Base-by-base conservation (phyloP, 2,329 filamentous ascomycete genomes). In the Hymenoscyphus occultus region DNA sequence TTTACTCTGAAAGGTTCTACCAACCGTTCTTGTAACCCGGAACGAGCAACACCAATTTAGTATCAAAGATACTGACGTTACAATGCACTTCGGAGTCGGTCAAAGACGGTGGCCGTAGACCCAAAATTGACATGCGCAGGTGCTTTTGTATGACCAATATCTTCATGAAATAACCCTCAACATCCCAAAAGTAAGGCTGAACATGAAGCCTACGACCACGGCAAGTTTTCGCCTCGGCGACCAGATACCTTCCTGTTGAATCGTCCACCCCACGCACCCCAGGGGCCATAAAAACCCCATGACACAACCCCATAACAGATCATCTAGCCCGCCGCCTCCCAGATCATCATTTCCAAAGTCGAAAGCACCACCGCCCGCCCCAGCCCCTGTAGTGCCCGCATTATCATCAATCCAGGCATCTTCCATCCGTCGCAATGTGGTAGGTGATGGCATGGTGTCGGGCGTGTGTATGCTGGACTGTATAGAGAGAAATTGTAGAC, bases 241-340 rank as follows among this genome's bases (percentile, higher is more conserved):
- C 86, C 93, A 96, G 66, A 98, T 88, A 0, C 91, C 93, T 65
- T 95, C 91, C 77, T 97, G 92, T 66, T 93, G 83, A 69, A 94
- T 84, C 60, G 96, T 80, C 92, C 93, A 97, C 61, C 90, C 87
- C 64, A 94, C 80, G 72, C 91, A 93, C 0, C 92, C 94, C 10
- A 98, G 78, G 3, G 95, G 95, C 86, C 94, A 98, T 76, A 99
- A 90, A 81, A 98, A 99, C 0, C 95, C 95, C 73, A 95, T 91
- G 65, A 96, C 80, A 77, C 95, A 92, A 4, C 93, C 95, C 78
- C 89, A 91, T 65, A 98, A 82, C 80, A 97, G 86, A 73, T 96
- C 89, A 74, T 98, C 94, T 56, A 97, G 80, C 12, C 90, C 73
- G 68, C 76, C 72, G 66, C 76, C 69, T 56, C 75, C 72, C 69